Evolutionary conservation across 2,329 filamentous ascomycete species (phyloP), one percentile per base, ranked within the genome.

Genomic region (Colletotrichum viniferum): DNA sequence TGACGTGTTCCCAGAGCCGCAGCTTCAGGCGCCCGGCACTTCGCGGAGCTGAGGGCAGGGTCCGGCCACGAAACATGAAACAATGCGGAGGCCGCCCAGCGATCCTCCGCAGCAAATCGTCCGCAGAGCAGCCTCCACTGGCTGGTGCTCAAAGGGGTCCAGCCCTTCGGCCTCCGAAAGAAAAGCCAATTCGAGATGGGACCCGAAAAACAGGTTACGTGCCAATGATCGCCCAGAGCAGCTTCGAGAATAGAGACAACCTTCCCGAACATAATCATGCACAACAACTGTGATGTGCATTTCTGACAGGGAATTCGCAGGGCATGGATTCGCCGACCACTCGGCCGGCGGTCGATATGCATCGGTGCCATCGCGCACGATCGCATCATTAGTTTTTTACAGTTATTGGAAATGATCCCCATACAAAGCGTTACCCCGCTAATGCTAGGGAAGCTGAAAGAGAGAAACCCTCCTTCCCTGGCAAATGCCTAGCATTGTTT

Each of bases 51-150:
- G 52, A 55, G 60, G 61, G 60, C 72, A 60, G 67, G 67, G 48
- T 66, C 67, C 43, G 61, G 34, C 68, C 52, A 55, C 61, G 61
- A 74, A 66, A 74, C 72, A 30, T 74, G 72, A 74, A 74, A 74
- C 72, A 43, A 71, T 66, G 67, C 67, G 61, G 67, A 74, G 72
- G 67, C 72, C 67, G 72, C 72, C 72, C 67, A 61, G 60, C 72
- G 61, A 74, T 71, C 61, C 28, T 71, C 60, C 61, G 16, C 72
- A 38, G 38, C 28, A 21, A 16, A 58, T 61, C 32, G 28, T 43
- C 43, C 60, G 30, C n/a, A 43, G 26, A 38, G 18, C 16, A 43
- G 43, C 43, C 43, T 9, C 10, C n/a, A 62, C 14, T n/a, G 16
- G 34, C 21, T n/a, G 38, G 8, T 32, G 18, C 64, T 32, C 28